These are phyloP conservation scores for Pythium vanterpoolii DNA, from an alignment of 352 stramenopile species.

Conservation along the genomic window DNA sequence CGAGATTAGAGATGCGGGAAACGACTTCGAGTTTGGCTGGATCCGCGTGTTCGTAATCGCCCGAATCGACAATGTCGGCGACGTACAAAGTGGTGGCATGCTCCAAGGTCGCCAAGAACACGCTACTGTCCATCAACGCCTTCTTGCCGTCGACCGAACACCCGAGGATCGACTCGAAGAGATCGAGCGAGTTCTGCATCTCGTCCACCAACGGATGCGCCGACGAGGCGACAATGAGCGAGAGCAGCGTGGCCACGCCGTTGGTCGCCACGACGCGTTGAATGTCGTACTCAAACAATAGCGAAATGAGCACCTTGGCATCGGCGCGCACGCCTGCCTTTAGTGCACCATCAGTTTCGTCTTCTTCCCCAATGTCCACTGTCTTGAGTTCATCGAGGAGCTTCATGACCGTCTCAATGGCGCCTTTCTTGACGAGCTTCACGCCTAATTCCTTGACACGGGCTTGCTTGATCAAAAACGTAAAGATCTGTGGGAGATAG, in stretches of 20 bases:
- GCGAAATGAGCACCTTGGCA: constrained; percentile 44
- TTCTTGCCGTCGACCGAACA: constrained; percentile 41
- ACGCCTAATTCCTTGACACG: constrained; percentile 29
- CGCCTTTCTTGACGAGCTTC: constrained; percentile 48
- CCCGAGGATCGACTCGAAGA: constrained; percentile 58
- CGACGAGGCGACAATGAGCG: constrained; percentile 26
- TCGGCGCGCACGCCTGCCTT: constrained; percentile 11
- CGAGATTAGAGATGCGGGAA: constrained; percentile 47
- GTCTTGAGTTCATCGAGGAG: constrained; percentile 52
- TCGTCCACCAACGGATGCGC: constrained; percentile 26
- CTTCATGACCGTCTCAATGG: constrained; percentile 49
- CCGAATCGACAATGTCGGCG: not conserved
- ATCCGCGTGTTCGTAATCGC: constrained; percentile 24
- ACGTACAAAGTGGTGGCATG: constrained; percentile 22
- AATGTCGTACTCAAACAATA: constrained; percentile 63
- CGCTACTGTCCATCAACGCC: constrained; percentile 46
- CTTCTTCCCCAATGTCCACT: not conserved
- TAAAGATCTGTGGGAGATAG: constrained; percentile 30
- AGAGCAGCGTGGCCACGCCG: constrained; percentile 58
- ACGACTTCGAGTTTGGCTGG: constrained; percentile 42
- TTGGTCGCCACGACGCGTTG: constrained; percentile 58
- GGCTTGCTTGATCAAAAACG: constrained; percentile 39
- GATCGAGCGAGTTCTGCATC: constrained; percentile 43
- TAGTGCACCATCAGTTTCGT: not conserved
- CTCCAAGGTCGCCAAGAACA: constrained; percentile 45